Conservation (phyloP, 192 early-diverging fungal species). For the Backusella liffmaniae region DNA sequence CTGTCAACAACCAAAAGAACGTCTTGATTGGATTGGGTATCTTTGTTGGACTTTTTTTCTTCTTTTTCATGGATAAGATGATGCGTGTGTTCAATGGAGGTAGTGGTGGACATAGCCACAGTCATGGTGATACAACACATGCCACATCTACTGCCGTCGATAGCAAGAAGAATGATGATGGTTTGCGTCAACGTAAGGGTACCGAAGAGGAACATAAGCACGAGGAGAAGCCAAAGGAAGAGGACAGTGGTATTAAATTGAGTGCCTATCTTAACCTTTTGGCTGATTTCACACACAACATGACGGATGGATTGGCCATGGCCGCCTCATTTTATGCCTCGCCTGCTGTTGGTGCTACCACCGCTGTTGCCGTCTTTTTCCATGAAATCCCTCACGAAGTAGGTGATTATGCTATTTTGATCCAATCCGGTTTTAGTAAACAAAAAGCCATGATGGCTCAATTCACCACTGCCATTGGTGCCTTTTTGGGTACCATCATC, state of each 20-base stretch:
- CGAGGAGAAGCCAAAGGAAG: background rate
- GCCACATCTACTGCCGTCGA: background rate
- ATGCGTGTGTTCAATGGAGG: conserved; percentile 75
- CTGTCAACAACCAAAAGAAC: conserved; percentile 50
- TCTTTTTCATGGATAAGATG: conserved; percentile 81
- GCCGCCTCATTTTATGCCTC: conserved; percentile 81
- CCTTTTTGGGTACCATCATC: conserved; percentile 74
- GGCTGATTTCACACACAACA: conserved; percentile 82
- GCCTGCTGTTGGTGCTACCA: conserved; percentile 79
- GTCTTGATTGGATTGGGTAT: conserved; percentile 72
- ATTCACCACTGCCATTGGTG: conserved; percentile 79
- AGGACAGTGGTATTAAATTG: conserved; percentile 50
- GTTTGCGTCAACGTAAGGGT: conserved; percentile 10
- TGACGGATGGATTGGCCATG: conserved; percentile 85
- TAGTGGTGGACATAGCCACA: conserved; percentile 53
- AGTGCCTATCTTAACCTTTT: conserved; percentile 82
- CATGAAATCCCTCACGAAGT: conserved; percentile 91
- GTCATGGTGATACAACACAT: conserved; percentile 48
- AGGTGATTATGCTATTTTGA: conserved; percentile 85
- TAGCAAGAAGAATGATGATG: background rate
- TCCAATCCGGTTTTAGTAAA: conserved; percentile 77
- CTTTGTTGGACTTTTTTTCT: conserved; percentile 72
- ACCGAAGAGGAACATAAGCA: conserved; percentile 5
- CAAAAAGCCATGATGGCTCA: conserved; percentile 73
- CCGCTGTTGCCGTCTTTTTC: conserved; percentile 83